These are phyloP conservation scores for Gamsiella multidivaricata DNA, from an alignment of 192 early-diverging fungal species.

Conservation along the genomic window DNA sequence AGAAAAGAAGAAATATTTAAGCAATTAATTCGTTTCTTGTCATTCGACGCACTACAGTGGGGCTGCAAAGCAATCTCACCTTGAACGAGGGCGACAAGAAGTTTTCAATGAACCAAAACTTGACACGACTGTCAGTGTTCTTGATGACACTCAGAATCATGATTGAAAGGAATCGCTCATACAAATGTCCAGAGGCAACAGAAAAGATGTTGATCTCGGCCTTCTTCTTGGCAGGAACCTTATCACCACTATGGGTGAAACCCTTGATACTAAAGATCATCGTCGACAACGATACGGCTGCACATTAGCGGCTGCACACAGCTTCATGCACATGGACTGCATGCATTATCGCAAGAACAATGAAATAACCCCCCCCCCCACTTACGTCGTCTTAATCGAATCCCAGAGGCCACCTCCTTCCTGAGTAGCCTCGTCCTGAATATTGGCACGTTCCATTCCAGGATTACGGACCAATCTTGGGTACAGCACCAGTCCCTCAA, in stretches of 20 bases:
- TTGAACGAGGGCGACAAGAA: slow-evolving; percentile 97
- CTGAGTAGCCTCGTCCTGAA: slow-evolving; percentile 31
- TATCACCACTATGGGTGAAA: slow-evolving; percentile 16
- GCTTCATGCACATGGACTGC: too few species aligned
- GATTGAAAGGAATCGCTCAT: slow-evolving; percentile 96
- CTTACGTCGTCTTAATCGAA: slow-evolving; percentile 69
- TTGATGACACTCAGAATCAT: slow-evolving; percentile 95
- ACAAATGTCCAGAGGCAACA: slow-evolving; percentile 97
- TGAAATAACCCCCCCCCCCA: not conserved
- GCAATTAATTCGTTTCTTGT: too few species aligned
- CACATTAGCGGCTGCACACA: slow-evolving; percentile 1
- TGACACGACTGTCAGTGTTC: slow-evolving; percentile 89
- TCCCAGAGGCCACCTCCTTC: slow-evolving; percentile 65
- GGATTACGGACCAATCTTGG: slow-evolving; percentile 82
- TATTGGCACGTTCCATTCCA: slow-evolving; percentile 74
- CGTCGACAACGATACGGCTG: not conserved
- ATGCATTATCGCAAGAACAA: not conserved
- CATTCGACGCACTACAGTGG: too few species aligned
- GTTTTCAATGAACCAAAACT: slow-evolving; percentile 99
- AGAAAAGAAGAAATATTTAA: slow-evolving; percentile 9
- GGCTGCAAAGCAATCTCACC: slow-evolving; percentile 57
- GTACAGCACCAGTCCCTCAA: slow-evolving; percentile 86
- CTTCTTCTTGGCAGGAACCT: slow-evolving; percentile 36
- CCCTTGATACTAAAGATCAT: slow-evolving; percentile 29
- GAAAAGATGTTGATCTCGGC: slow-evolving; percentile 95